These are phyloP conservation scores for Physaria fendleri DNA, from an alignment of 345 rosid genomes.

Conservation along the genomic window DNA sequence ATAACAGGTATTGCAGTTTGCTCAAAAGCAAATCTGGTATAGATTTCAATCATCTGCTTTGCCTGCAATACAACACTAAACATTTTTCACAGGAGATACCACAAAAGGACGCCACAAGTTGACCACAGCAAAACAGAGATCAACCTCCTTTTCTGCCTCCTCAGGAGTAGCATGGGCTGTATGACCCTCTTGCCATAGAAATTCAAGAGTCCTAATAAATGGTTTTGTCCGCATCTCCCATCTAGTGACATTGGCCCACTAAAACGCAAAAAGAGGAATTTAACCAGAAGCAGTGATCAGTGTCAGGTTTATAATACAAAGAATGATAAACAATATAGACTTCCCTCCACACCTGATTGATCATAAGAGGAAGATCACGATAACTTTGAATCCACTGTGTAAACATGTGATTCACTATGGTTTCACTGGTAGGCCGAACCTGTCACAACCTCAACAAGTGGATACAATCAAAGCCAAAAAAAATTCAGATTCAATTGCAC, in stretches of 20 bases:
- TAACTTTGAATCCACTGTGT: constrained; percentile 96
- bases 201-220: constrained; percentile 90
- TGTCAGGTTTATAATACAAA: background rate
- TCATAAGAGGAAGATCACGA: constrained; percentile 92
- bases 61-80: constrained; percentile 48
- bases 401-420: constrained; percentile 94
- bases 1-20: constrained; percentile 93
- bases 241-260: constrained; percentile 98
- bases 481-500: background rate
- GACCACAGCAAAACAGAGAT: background rate
- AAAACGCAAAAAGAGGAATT: background rate
- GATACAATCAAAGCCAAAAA: constrained; percentile 68
- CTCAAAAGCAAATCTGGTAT: constrained; percentile 86
- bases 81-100: background rate
- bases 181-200: constrained; percentile 98
- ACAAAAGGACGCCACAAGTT: background rate
- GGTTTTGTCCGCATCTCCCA: constrained; percentile 98
- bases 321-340: background rate
- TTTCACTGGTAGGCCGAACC: constrained; percentile 96
- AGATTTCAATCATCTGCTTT: constrained; percentile 76
- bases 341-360: constrained; percentile 59
- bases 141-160: constrained; percentile 93
- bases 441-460: constrained; percentile 83
- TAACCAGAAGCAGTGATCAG: background rate
- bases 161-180: constrained; percentile 84